Evolutionary conservation across 306 rosid species (phyloP), one percentile per base, ranked within the genome.

Genomic region (Lithocarpus polystachyus): DNA sequence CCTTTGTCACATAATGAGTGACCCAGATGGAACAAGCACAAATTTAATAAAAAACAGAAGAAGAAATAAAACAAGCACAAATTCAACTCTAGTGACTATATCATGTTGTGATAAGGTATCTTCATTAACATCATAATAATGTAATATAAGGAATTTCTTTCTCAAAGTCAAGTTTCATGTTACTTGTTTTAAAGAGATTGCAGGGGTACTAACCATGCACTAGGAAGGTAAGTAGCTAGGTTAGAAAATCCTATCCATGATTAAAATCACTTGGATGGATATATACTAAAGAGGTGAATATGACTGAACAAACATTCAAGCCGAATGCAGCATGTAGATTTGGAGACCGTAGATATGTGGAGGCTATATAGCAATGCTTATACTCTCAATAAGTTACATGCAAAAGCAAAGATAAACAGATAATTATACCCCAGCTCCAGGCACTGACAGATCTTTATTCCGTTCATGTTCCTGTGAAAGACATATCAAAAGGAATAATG

Each of bases 361-460:
- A 20, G 24, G 59, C n/a, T 20, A n/a, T 35, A 54, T 40, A 67
- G 70, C 56, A 69, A 26, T 35, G 52, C n/a, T 37, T 51, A 54
- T 76, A 54, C 73, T 26, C 74, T 57, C 74, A 79, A 81, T 40
- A 67, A 48, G 72, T 74, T 78, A 31, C 68, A 84, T 68, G 65
- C 28, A 80, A 22, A 45, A 40, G 67, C 6, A 68, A 77, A 31
- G 31, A 43, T 68, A 60, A 28, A 56, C 61, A 51, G 60, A 81
- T 51, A 74, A 74, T 57, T 86, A 77, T 93, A 95, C 99, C 98
- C 98, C 99, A 75, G 99, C 99, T 85, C 93, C 99, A 89, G 97
- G 99, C 17, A 86, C 98, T 1, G 97, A 94, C 84, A 91, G 82
- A 79, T 93, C 99, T 82, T 86, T 93, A 83, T 77, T 86, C 67